phyloP scores from a whole-genome alignment of 2,329 filamentous ascomycete species.

The Exophiala aquamarina region DNA sequence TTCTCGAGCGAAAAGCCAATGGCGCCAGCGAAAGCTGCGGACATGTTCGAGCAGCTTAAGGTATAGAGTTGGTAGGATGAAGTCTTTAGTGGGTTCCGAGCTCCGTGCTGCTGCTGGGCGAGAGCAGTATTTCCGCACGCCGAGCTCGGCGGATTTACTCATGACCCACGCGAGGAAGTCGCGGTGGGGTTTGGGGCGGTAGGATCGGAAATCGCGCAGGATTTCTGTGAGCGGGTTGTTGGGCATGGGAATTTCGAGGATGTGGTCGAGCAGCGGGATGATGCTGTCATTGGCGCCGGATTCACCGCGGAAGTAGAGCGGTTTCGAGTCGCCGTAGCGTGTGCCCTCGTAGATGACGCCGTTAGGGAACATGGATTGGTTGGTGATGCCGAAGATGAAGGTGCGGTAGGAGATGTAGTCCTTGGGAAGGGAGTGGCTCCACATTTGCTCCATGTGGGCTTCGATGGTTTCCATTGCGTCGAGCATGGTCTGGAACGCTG shows the following conservation, averaged over 20 bases:
- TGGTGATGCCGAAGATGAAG: conserved; percentile 95
- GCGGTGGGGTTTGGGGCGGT: conserved; percentile 85
- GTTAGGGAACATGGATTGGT: conserved; percentile 89
- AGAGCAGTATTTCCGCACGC: conserved; percentile 36
- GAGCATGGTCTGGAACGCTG: conserved; percentile 62
- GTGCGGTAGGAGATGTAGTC: conserved; percentile 90
- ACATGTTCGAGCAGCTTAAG: conserved; percentile 48
- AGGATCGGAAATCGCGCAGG: conserved; percentile 82
- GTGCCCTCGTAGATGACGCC: conserved; percentile 89
- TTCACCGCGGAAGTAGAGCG: conserved; percentile 84
- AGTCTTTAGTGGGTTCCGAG: conserved; percentile 23
- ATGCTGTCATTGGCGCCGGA: conserved; percentile 94
- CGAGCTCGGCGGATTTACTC: conserved; percentile 49
- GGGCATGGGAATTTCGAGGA: conserved; percentile 84
- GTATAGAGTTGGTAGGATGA: conserved; percentile 41
- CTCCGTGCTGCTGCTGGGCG: background rate
- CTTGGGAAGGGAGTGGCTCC: conserved; percentile 78
- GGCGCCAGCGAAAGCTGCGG: conserved; percentile 50
- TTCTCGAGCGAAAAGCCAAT: conserved; percentile 50
- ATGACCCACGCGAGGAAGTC: conserved; percentile 76
- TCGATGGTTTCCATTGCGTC: conserved; percentile 69
- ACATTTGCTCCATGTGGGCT: conserved; percentile 86
- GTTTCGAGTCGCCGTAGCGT: conserved; percentile 58
- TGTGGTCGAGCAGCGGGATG: conserved; percentile 84
- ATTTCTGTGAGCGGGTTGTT: conserved; percentile 85